Evolutionary conservation across 345 rosid species (phyloP).

Genomic region (Gossypium stocksii): DNA sequence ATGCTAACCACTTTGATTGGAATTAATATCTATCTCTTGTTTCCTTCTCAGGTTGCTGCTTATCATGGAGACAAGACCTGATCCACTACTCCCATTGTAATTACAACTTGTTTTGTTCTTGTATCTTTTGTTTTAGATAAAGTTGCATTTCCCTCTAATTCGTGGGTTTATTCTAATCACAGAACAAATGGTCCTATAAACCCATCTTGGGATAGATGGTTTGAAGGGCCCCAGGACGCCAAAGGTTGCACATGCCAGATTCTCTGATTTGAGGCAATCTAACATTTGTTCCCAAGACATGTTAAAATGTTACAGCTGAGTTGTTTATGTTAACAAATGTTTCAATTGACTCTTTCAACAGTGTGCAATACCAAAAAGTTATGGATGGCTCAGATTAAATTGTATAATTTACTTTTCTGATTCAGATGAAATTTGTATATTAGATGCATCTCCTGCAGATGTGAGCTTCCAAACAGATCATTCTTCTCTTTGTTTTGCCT

Average conservation of each 20-base stretch:
- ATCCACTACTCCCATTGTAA: conserved; percentile 66
- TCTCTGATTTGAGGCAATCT: conserved; percentile 38
- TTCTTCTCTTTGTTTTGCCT: not conserved
- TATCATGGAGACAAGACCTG: conserved; percentile 37
- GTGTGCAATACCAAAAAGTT: conserved; percentile 15
- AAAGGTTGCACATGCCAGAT: conserved; percentile 59
- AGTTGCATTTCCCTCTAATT: conserved; percentile 5
- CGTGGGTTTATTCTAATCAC: conserved; percentile 20
- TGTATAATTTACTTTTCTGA: conserved; percentile 7
- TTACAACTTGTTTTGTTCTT: not conserved
- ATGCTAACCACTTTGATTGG: not conserved
- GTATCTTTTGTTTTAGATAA: not conserved
- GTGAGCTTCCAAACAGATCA: conserved; percentile 11
- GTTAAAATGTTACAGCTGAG: conserved; percentile 16
- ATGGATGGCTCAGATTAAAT: conserved; percentile 8
- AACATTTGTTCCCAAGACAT: conserved; percentile 16
- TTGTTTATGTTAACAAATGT: conserved; percentile 15
- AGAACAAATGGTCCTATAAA: conserved; percentile 63
- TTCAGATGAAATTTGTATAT: conserved; percentile 20
- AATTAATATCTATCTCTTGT: conserved; percentile 11
- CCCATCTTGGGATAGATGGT: conserved; percentile 71
- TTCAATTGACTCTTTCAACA: conserved; percentile 9
- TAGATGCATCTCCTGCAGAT: conserved; percentile 7
- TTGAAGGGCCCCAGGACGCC: conserved; percentile 62
- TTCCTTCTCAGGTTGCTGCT: conserved; percentile 37